These are phyloP conservation scores for Fusarium nodosum DNA, from an alignment of 2,329 filamentous ascomycete genomes.

Conservation along the genomic window DNA sequence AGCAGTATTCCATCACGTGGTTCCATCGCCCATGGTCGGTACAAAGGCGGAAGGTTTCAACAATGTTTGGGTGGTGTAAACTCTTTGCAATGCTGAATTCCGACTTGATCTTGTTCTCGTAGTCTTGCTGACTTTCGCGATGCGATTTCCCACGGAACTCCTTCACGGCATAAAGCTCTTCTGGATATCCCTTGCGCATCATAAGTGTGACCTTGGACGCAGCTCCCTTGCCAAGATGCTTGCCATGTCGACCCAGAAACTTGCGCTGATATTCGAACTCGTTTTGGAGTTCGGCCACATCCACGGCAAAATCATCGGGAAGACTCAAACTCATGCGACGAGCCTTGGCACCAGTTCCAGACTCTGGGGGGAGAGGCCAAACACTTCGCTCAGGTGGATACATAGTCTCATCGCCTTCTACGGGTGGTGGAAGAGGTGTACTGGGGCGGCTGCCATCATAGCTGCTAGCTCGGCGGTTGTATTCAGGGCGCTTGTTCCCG, in stretches of 20 bases:
- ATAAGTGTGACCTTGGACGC: slow-evolving; percentile 87
- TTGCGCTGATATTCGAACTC: slow-evolving; percentile 80
- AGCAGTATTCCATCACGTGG: slow-evolving; percentile 94
- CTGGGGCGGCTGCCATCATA: slow-evolving; percentile 58
- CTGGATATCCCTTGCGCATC: slow-evolving; percentile 74
- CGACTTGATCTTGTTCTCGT: slow-evolving; percentile 90
- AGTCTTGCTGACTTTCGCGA: slow-evolving; percentile 78
- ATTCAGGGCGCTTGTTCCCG: slow-evolving; percentile 44
- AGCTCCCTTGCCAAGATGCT: slow-evolving; percentile 83
- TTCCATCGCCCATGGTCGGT: slow-evolving; percentile 82
- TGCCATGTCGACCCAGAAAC: slow-evolving; percentile 78
- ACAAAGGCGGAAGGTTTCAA: slow-evolving; percentile 83
- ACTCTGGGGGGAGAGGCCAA: slow-evolving; percentile 74
- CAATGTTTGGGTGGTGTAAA: slow-evolving; percentile 87
- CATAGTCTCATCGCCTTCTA: slow-evolving; percentile 47
- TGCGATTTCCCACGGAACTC: slow-evolving; percentile 82
- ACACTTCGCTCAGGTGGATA: slow-evolving; percentile 61
- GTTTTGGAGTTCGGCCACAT: slow-evolving; percentile 74
- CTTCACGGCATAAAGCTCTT: slow-evolving; percentile 85
- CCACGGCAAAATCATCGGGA: slow-evolving; percentile 80
- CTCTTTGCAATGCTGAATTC: slow-evolving; percentile 91
- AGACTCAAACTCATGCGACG: slow-evolving; percentile 81
- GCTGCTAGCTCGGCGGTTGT: slow-evolving; percentile 61
- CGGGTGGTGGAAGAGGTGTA: slow-evolving; percentile 38
- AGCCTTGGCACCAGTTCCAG: slow-evolving; percentile 81